Evolutionary conservation across 2,329 filamentous ascomycete species (phyloP).

Genomic region (Verruconis gallopava): DNA sequence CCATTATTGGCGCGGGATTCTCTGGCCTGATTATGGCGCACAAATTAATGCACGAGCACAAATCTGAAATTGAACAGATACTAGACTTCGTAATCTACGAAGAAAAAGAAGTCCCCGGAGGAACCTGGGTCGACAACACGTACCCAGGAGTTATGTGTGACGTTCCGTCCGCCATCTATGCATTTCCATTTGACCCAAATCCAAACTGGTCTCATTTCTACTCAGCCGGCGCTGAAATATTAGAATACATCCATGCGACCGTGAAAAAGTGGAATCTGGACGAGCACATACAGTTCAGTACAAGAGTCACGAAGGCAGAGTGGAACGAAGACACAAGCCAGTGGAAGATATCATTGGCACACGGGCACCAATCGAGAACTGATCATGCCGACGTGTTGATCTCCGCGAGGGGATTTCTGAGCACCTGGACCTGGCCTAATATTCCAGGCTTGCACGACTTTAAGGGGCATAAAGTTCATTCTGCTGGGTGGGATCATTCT

Average conservation of each 20-base stretch:
- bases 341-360: background rate
- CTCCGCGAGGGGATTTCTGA: background rate
- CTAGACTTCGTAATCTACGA: slow-evolving; percentile 6
- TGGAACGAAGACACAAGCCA: background rate
- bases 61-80: background rate
- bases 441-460: background rate
- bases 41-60: background rate
- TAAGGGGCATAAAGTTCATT: background rate
- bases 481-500: background rate
- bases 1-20: slow-evolving; percentile 1
- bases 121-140: slow-evolving; percentile 4
- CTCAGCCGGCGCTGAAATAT: background rate
- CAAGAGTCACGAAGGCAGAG: background rate
- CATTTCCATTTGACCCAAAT: slow-evolving; percentile 1
- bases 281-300: background rate
- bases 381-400: background rate
- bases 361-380: background rate
- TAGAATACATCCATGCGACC: background rate
- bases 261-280: slow-evolving; percentile 2
- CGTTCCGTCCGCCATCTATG: background rate
- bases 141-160: background rate
- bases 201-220: background rate
- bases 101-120: slow-evolving; percentile 1
- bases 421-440: background rate
- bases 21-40: slow-evolving; percentile 2